These are phyloP conservation scores for Eucalyptus tenuipes DNA, from an alignment of 345 rosid species.

Conservation along the genomic window DNA sequence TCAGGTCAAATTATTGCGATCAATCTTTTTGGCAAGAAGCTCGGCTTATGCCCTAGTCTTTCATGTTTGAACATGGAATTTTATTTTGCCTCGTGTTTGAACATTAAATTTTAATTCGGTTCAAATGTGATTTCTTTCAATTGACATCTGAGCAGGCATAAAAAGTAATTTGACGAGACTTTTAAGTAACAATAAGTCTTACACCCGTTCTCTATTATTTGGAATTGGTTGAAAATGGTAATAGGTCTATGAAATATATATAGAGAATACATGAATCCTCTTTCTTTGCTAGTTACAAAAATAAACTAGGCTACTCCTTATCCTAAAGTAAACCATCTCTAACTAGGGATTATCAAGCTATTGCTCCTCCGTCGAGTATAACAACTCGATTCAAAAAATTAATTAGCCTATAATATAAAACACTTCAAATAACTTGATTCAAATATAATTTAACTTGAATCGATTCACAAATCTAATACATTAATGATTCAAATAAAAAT, in stretches of 20 bases:
- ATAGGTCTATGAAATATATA: background rate
- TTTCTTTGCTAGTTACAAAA: background rate
- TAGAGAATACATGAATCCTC: background rate
- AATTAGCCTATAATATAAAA: background rate
- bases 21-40: background rate
- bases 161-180: accelerated
- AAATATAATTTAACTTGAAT: accelerated
- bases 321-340: background rate
- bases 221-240: background rate
- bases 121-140: background rate
- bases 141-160: background rate
- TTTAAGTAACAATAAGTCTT: accelerated
- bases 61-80: background rate
- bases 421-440: background rate
- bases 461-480: background rate
- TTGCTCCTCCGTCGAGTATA: accelerated
- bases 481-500: background rate
- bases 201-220: background rate
- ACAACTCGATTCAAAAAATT: accelerated
- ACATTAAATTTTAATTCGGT: accelerated
- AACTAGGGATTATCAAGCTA: background rate
- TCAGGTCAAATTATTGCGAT: background rate
- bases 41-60: accelerated
- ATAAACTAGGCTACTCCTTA: background rate
- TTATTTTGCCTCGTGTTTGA: background rate